Evolutionary conservation across 2,329 filamentous ascomycete species (phyloP), one percentile per base, ranked within the genome.

Genomic region (Clonostachys rhizophaga): DNA sequence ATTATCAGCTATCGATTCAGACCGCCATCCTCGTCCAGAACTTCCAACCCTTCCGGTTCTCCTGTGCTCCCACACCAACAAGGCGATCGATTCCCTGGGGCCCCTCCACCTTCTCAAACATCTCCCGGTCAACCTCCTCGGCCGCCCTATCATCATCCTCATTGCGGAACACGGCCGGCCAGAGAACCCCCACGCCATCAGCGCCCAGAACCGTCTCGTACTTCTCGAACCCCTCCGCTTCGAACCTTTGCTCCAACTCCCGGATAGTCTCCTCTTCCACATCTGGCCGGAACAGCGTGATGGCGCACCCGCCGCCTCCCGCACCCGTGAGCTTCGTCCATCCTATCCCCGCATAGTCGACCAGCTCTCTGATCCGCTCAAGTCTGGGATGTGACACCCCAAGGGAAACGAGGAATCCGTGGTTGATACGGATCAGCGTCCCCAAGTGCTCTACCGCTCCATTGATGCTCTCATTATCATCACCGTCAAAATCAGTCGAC

Each of bases 291-390:
- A 99, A 74, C 5, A 99, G 73, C 0, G 92, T 95, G 56, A 99
- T 97, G 4, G 91, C 92, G 66, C 95, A 97, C 4, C 94, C 94
- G 48, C 94, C 95, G 12, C 94, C 95, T 18, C 94, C 94, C 2
- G 94, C 94, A 34, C 94, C 94, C 0, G 94, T 99, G 48, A 99
- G 78, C 66, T 99, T 99, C 11, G 94, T 96, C 91, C 91, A 99
- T 34, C 94, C 94, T 47, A 96, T 87, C 37, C 86, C 87, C 48
- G 90, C 81, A 56, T 94, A 84, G 55, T 99, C 92, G 43, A 95
- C 87, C 30, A 99, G 74, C 68, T 96, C 92, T 51, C 94, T 84
- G 56, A 99, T 84, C 34, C 92, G 83, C 69, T 99, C 94, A 20
- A 99, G 77, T 42, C 91, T 85, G 1, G 94, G 95, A 65, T 99